Evolutionary conservation across 257 asterid species (phyloP).

Genomic region (Thymus mandschuricus): DNA sequence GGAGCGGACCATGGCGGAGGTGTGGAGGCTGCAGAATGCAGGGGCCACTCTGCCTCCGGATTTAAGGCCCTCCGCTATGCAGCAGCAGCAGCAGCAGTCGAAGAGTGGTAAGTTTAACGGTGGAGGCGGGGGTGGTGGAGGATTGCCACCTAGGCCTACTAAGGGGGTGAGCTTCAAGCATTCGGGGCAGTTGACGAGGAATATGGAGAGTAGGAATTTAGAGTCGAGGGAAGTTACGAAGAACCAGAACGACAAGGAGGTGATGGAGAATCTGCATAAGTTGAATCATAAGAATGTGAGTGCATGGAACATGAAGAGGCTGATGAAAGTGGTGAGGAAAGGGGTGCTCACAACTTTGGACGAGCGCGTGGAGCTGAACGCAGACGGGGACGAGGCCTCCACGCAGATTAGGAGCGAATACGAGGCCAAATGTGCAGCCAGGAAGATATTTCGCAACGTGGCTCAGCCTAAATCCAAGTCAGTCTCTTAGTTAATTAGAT

Average conservation of each 20-base stretch:
- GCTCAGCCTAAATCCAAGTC: constrained; percentile 87
- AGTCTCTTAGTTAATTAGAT: constrained; percentile 21
- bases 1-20: constrained; percentile 66
- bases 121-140: constrained; percentile 37
- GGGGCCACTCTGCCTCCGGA: constrained; percentile 84
- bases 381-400: constrained; percentile 61
- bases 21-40: constrained; percentile 68
- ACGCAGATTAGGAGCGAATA: constrained; percentile 78
- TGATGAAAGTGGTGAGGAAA: constrained; percentile 68
- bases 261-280: constrained; percentile 70
- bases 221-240: constrained; percentile 17
- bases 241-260: constrained; percentile 43
- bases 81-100: constrained; percentile 21
- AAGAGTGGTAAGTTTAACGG: constrained; percentile 43
- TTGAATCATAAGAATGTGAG: constrained; percentile 77
- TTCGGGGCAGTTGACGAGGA: constrained; percentile 44
- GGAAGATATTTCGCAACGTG: constrained; percentile 84
- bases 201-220: constrained; percentile 26
- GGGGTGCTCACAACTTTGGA: constrained; percentile 81
- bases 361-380: constrained; percentile 58
- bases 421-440: constrained; percentile 85
- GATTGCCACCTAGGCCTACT: constrained; percentile 58
- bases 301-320: constrained; percentile 96
- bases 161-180: constrained; percentile 52
- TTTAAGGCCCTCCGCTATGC: constrained; percentile 38